Percentiles rank a stretch among this genome's conserved stretches.
Conservation (phyloP, 805 yeast genomes). For the Cyberlindnera suaveolens region DNA sequence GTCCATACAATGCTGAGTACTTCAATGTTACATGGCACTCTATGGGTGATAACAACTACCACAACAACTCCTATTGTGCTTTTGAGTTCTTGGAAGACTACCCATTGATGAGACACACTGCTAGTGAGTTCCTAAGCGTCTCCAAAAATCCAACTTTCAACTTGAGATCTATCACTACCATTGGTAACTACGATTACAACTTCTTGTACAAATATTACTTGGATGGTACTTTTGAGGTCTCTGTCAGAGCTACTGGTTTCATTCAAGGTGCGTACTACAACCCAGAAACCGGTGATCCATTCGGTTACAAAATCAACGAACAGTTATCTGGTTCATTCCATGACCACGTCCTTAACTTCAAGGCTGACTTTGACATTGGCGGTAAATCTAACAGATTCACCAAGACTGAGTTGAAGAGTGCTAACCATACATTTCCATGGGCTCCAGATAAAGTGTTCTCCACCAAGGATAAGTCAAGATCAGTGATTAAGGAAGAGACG, state of each 20-base stretch:
- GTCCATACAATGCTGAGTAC: slow-evolving; percentile 25
- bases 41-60: slow-evolving; percentile 18
- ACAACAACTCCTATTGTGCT: slow-evolving; percentile 24
- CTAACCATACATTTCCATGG: slow-evolving; percentile 23
- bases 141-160: slow-evolving; percentile 21
- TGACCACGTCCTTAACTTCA: slow-evolving; percentile 23
- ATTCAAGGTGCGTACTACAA: slow-evolving; percentile 26
- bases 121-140: slow-evolving; percentile 14
- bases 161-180: slow-evolving; percentile 21
- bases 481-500: slow-evolving; percentile 16
- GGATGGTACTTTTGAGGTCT: slow-evolving; percentile 25
- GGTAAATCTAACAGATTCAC: slow-evolving; percentile 21
- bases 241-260: slow-evolving; percentile 26
- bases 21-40: slow-evolving; percentile 25
- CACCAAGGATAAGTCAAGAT: slow-evolving; percentile 14
- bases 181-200: slow-evolving; percentile 24
- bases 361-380: slow-evolving; percentile 25
- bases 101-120: slow-evolving; percentile 20
- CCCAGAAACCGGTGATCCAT: slow-evolving; percentile 13
- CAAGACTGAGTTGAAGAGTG: slow-evolving; percentile 10
- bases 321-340: slow-evolving; percentile 26
- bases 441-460: slow-evolving; percentile 17
- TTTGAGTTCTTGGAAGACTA: slow-evolving; percentile 20
- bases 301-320: slow-evolving; percentile 20
- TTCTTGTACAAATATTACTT: slow-evolving; percentile 19